Base-by-base conservation (phyloP, 352 stramenopile species). In the Plasmopara viticola region DNA sequence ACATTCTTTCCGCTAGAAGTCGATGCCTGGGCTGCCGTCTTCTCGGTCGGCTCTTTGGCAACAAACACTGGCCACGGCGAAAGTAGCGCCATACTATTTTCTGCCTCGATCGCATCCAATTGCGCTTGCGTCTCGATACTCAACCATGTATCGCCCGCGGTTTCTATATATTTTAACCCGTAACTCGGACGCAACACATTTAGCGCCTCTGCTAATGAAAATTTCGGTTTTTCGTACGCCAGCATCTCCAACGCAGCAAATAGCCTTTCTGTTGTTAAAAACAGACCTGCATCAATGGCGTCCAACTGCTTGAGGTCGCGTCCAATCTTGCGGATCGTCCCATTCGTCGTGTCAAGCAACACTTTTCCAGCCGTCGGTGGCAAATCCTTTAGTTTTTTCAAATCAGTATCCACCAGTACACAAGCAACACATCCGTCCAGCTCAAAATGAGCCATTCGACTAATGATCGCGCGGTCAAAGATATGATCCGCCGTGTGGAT, bases 401-500 rank as follows among this genome's bases (percentile, higher is more conserved):
- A 76, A 44, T 88, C 68, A 14, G 80, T 66, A 56, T 93, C 83
- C 15, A 89, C 69, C 12, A 93, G 68, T 43, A 93, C 74, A 40
- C 83, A 90, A 25, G 79, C 76, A 5, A 90, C 76, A 38, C 66
- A 86, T 10, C 84, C 74, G 48, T 86, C 64, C 1, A 89, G 56
- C 20, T 93, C 68, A 39, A 88, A 93, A 35, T 75, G 73, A 14
- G 79, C 79, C 58, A 93, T 64, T 8, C 75, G 73, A 30, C 48
- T 57, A 29, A 93, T 74, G 30, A 93, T 84, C 2, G 70, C 67
- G 51, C 84, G 75, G 63, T 94, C 80, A 45, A 94, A 90, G 53
- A 94, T 78, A 58, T 90, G 83, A 52, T 94, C 80, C 4, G 83
- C 76, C 46, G 83, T 90, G 64, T 94, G 83, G 56, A 94, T 91